Base-by-base conservation (phyloP, 768 basidiomycete genomes). In the Lactifluus piperatus region DNA sequence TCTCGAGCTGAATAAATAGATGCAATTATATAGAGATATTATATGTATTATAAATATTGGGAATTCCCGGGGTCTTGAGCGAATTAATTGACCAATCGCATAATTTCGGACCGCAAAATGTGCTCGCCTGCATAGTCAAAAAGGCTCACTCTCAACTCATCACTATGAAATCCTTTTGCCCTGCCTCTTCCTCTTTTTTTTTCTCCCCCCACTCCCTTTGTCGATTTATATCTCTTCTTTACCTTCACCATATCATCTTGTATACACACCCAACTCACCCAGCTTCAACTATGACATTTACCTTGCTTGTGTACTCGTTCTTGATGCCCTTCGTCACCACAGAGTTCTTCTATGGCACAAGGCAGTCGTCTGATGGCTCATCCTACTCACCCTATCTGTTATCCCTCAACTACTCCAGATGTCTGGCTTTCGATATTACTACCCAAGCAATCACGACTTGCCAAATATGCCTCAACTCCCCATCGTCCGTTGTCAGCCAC, bases 81-180 rank as follows among this genome's bases (percentile, higher is more conserved):
- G 2, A 34, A 1, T 1, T 8, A 8, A 2, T 11, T 9, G 44
- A 29, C 62, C 62, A 63, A 63, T 63, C 59, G 62, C 62, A 60
- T 51, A 63, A 61, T 60, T 60, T 56, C 62, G 62, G 62, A 47
- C 58, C 59, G 62, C 62, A 46, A 63, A 63, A 63, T 30, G 51
- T 30, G 53, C 62, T 63, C 62, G n/a, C 29, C 45, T 36, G 44
- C 36, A 11, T 22, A 18, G 44, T 55, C 54, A 49, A 54, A 59
- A 54, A 43, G 58, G 36, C 45, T n/a, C 24, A 29, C n/a, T n/a
- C n/a, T n/a, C n/a, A n/a, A n/a, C n/a, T n/a, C n/a, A n/a, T n/a
- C n/a, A n/a, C n/a, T n/a, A n/a, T 5, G 22, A 26, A 51, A 29
- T 13, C 30, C 45, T 27, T 46, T 36, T 50, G 14, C 43, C 24